Conservation (phyloP, 75 land plant species). For the Selaginella tamariscina region DNA sequence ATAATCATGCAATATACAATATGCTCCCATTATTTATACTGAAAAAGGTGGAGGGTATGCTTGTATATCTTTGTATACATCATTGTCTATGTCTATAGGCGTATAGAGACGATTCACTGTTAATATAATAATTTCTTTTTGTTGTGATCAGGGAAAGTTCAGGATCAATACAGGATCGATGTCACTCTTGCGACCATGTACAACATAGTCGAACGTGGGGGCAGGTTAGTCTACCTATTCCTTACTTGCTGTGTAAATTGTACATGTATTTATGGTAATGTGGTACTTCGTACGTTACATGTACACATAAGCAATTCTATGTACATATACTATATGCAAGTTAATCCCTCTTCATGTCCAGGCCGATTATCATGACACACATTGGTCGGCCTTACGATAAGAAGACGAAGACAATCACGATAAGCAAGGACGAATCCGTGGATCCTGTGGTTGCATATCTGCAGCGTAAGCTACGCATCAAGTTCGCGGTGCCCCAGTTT, state of each 20-base stretch:
- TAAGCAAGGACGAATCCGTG: constrained; percentile 32
- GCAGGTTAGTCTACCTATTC: constrained; percentile 23
- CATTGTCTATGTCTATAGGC: no score
- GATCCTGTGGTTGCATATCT: constrained; percentile 39
- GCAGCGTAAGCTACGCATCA: constrained; percentile 40
- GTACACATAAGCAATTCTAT: no score
- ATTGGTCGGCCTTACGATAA: constrained; percentile 40
- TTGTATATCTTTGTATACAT: no score
- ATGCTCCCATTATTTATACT: no score
- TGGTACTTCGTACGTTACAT: no score
- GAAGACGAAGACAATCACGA: constrained; percentile 27
- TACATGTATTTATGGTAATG: no score
- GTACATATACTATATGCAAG: no score
- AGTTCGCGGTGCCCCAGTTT: constrained; percentile 37
- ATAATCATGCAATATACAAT: no score
- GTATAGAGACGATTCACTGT: no score
- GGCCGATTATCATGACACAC: constrained; percentile 45
- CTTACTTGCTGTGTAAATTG: no score
- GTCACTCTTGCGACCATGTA: constrained; percentile 46
- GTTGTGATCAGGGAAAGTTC: constrained; percentile 28
- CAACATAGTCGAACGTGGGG: constrained; percentile 45
- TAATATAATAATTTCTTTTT: not conserved
- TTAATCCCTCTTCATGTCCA: constrained; percentile 13
- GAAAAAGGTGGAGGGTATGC: no score
- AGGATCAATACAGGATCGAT: constrained; percentile 41